Conservation (phyloP, 2,329 filamentous ascomycete species). For the Chaetomiaceae sp. region DNA sequence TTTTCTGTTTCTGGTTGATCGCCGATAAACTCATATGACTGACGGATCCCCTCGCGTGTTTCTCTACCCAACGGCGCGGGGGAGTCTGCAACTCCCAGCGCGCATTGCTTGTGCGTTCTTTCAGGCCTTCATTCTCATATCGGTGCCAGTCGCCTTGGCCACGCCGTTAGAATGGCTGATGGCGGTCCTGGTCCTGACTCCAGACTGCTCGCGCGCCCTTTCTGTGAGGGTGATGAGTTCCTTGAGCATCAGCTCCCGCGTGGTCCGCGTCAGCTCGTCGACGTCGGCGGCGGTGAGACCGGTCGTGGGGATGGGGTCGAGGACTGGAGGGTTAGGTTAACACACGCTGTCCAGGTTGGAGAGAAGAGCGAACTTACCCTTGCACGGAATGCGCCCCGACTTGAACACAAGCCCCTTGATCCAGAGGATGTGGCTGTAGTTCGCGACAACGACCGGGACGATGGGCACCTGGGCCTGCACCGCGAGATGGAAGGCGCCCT, state of each 20-base stretch:
- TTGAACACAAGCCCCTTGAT: slow-evolving; percentile 62
- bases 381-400: slow-evolving; percentile 67
- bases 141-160: slow-evolving; percentile 31
- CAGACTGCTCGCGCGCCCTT: slow-evolving; percentile 43
- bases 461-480: slow-evolving; percentile 92
- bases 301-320: slow-evolving; percentile 75
- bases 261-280: slow-evolving; percentile 63
- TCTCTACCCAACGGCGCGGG: background rate
- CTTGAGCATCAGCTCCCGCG: slow-evolving; percentile 70
- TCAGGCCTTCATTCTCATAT: slow-evolving; percentile 26
- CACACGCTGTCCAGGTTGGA: background rate
- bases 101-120: background rate
- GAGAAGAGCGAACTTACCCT: slow-evolving; percentile 48
- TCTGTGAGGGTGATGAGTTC: slow-evolving; percentile 54
- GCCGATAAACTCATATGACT: too few relatives aligned
- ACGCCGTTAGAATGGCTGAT: slow-evolving; percentile 29
- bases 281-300: slow-evolving; percentile 72
- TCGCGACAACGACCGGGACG: slow-evolving; percentile 76
- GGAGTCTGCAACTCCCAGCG: too few relatives aligned
- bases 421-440: slow-evolving; percentile 70
- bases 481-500: slow-evolving; percentile 94
- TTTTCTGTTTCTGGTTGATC: too few relatives aligned
- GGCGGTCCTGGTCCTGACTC: slow-evolving; percentile 25
- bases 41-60: too few relatives aligned
- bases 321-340: slow-evolving; percentile 46